phyloP scores from a whole-genome alignment of 495 filamentous ascomycete genomes.

The Tuber magnatum region DNA sequence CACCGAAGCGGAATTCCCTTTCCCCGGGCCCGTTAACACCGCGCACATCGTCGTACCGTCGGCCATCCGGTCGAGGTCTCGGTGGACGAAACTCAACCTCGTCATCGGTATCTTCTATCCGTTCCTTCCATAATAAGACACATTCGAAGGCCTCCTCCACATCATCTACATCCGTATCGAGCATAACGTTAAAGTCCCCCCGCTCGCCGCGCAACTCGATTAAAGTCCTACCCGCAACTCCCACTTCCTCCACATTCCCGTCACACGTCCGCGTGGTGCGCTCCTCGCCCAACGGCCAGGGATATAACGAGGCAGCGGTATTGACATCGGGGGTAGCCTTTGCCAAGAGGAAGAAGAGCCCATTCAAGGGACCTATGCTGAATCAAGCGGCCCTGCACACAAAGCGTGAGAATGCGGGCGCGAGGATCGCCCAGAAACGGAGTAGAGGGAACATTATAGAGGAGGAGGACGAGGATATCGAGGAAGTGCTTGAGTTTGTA shows the following conservation, averaged over 20 bases:
- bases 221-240: conserved; percentile 90
- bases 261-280: conserved; percentile 81
- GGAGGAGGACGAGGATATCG: conserved; percentile 74
- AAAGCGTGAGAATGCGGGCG: conserved; percentile 47
- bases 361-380: conserved; percentile 82
- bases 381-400: conserved; percentile 42
- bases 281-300: conserved; percentile 44
- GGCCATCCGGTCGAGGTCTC: conserved; percentile 62
- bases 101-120: conserved; percentile 86
- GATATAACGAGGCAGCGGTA: conserved; percentile 41
- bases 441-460: conserved; percentile 70
- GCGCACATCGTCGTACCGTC: conserved; percentile 65
- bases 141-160: conserved; percentile 94
- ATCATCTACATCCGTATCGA: conserved; percentile 67
- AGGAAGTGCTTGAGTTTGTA: conserved; percentile 46
- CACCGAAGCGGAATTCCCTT: conserved; percentile 66
- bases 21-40: conserved; percentile 88
- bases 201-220: conserved; percentile 80
- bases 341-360: conserved; percentile 77
- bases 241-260: conserved; percentile 69
- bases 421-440: conserved; percentile 51
- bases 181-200: conserved; percentile 53
- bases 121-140: conserved; percentile 83
- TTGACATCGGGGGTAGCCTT: conserved; percentile 64
- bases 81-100: conserved; percentile 93